Percentiles rank a stretch among this genome's conserved stretches.
These are phyloP conservation scores for Limnanthes douglasii DNA, from an alignment of 345 rosid genomes.

Conservation along the genomic window DNA sequence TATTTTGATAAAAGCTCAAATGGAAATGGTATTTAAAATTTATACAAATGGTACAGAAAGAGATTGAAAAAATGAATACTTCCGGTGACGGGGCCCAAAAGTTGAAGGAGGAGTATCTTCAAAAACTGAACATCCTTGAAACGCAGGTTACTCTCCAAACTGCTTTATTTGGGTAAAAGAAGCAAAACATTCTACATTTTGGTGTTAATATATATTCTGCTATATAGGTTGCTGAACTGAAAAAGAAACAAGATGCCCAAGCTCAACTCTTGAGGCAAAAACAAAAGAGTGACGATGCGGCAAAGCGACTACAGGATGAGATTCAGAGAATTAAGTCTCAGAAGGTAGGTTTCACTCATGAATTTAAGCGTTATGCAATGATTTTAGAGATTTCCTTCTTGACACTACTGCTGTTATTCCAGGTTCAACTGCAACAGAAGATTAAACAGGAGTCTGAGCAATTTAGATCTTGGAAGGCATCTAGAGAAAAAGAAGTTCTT, in stretches of 20 bases:
- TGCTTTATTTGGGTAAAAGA: slow-evolving; percentile 1
- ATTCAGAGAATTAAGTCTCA: slow-evolving; percentile 82
- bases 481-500: slow-evolving; percentile 93
- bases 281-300: slow-evolving; percentile 91
- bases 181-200: neutral
- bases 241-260: slow-evolving; percentile 97
- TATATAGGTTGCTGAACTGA: slow-evolving; percentile 65
- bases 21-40: neutral
- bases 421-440: slow-evolving; percentile 89
- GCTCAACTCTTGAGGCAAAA: slow-evolving; percentile 88
- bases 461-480: slow-evolving; percentile 79
- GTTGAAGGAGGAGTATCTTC: slow-evolving; percentile 74
- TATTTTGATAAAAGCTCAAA: slow-evolving; percentile 2
- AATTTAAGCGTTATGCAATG: neutral
- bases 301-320: slow-evolving; percentile 71
- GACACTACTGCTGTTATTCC: slow-evolving; percentile 7
- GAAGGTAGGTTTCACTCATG: slow-evolving; percentile 38
- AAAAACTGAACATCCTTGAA: slow-evolving; percentile 79
- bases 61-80: slow-evolving; percentile 63
- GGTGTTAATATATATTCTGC: slow-evolving; percentile 1
- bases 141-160: slow-evolving; percentile 43
- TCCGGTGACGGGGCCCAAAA: slow-evolving; percentile 78
- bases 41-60: slow-evolving; percentile 48
- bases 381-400: neutral
- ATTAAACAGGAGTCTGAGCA: slow-evolving; percentile 93